These are phyloP conservation scores for Aspergillus viridinutans DNA, from an alignment of 2,329 filamentous ascomycete species.

Conservation along the genomic window DNA sequence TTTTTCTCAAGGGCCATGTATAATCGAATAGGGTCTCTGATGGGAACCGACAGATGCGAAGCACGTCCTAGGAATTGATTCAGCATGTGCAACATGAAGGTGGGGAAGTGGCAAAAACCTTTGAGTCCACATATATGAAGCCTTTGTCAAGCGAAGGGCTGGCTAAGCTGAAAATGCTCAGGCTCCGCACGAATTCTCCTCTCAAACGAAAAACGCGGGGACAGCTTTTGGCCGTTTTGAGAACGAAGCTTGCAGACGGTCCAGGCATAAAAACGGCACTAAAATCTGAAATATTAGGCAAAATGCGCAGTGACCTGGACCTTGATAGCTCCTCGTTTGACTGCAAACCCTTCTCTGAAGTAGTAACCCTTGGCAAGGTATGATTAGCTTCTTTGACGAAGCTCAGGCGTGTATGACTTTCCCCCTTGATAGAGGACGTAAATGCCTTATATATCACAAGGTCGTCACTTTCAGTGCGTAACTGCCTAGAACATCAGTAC, in stretches of 20 bases:
- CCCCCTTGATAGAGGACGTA: slow-evolving; percentile 34
- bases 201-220: slow-evolving; percentile 72
- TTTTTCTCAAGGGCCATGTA: slow-evolving; percentile 69
- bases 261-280: slow-evolving; percentile 80
- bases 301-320: slow-evolving; percentile 41
- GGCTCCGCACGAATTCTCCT: slow-evolving; percentile 62
- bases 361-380: slow-evolving; percentile 56
- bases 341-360: slow-evolving; percentile 47
- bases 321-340: slow-evolving; percentile 24
- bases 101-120: slow-evolving; percentile 30
- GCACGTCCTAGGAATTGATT: slow-evolving; percentile 51
- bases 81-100: slow-evolving; percentile 4
- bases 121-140: slow-evolving; percentile 73
- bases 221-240: slow-evolving; percentile 73
- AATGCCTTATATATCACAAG: slow-evolving; percentile 84
- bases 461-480: slow-evolving; percentile 76
- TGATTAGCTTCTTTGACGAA: slow-evolving; percentile 74
- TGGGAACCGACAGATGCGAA: slow-evolving; percentile 71
- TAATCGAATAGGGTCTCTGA: slow-evolving; percentile 65
- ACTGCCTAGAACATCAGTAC: slow-evolving; percentile 41
- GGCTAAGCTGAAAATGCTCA: slow-evolving; percentile 67
- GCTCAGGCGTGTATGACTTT: slow-evolving; percentile 46
- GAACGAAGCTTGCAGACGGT: slow-evolving; percentile 70
- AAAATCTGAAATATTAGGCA: slow-evolving; percentile 63
- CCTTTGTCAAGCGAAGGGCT: slow-evolving; percentile 69